A percentile compares a stretch with the other conserved stretches of the same genome.
phyloP scores from a whole-genome alignment of 1,284 basidiomycete genomes.

The Sutorius eximius region DNA sequence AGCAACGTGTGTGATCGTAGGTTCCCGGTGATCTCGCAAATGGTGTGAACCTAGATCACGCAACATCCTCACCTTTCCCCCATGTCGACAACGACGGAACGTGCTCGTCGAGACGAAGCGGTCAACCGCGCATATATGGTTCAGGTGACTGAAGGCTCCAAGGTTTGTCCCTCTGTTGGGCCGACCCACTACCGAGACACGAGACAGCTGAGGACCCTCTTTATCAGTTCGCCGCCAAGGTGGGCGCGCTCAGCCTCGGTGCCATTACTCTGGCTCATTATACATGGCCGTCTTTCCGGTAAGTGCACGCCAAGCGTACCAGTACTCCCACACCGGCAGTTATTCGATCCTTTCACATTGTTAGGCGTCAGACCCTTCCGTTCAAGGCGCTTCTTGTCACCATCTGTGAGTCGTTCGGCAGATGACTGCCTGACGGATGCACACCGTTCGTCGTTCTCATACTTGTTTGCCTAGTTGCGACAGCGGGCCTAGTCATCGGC shows the following conservation, averaged over 20 bases:
- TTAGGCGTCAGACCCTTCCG: constrained; percentile 74
- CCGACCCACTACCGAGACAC: neutral
- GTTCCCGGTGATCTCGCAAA: constrained; percentile 1
- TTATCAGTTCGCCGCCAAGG: constrained; percentile 56
- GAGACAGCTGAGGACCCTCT: neutral
- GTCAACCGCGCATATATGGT: constrained; percentile 54
- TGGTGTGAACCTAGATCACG: neutral
- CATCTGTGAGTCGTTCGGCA: constrained; percentile 43
- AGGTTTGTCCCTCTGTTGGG: constrained; percentile 34
- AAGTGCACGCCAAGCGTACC: constrained; percentile 14
- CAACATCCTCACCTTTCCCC: constrained; percentile 1
- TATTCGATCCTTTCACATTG: neutral
- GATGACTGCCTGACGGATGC: neutral
- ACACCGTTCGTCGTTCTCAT: neutral
- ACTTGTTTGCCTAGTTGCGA: constrained; percentile 43
- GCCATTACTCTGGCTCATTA: constrained; percentile 68
- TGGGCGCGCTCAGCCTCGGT: constrained; percentile 57
- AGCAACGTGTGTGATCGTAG: neutral
- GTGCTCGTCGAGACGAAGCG: constrained; percentile 49
- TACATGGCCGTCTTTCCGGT: constrained; percentile 79
- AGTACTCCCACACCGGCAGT: neutral
- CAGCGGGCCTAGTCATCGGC: constrained; percentile 70
- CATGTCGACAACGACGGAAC: constrained; percentile 41
- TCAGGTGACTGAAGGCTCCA: constrained; percentile 53
- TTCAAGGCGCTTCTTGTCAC: constrained; percentile 78